These are phyloP conservation scores for Diaporthe sp. DNA, from an alignment of 2,329 filamentous ascomycete genomes.

Conservation along the genomic window DNA sequence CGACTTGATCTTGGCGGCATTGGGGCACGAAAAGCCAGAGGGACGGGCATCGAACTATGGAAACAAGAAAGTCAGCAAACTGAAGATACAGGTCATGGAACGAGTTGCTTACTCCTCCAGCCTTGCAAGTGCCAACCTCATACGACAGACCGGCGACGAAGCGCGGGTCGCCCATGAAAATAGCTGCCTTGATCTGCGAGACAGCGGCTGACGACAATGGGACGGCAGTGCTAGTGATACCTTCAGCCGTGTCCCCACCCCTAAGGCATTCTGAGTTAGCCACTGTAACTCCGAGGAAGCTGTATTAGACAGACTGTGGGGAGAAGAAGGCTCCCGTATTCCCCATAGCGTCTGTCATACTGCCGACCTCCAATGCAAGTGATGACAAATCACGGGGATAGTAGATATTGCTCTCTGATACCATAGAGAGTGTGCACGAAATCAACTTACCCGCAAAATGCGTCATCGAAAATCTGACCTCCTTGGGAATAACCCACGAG, in stretches of 20 bases:
- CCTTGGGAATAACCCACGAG: constrained; percentile 74
- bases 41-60: constrained; percentile 65
- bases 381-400: neutral
- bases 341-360: neutral
- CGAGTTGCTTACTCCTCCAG: constrained; percentile 63
- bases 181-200: constrained; percentile 66
- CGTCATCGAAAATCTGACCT: constrained; percentile 72
- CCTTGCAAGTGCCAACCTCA: constrained; percentile 69
- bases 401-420: neutral
- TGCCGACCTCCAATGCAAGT: neutral
- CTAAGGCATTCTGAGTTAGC: neutral
- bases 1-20: constrained; percentile 64
- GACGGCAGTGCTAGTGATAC: constrained; percentile 55
- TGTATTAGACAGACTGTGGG: neutral
- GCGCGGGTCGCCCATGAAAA: constrained; percentile 72
- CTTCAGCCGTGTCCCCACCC: constrained; percentile 59
- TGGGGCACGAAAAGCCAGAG: constrained; percentile 63
- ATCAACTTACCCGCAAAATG: constrained; percentile 60
- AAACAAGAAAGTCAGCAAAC: neutral
- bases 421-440: neutral
- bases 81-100: too few relatives aligned
- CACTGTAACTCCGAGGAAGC: neutral
- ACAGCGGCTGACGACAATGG: constrained; percentile 58
- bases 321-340: neutral
- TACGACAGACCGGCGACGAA: constrained; percentile 65